These are phyloP conservation scores for Amanita pseudoporphyria DNA, from an alignment of 768 basidiomycete genomes.

Conservation along the genomic window DNA sequence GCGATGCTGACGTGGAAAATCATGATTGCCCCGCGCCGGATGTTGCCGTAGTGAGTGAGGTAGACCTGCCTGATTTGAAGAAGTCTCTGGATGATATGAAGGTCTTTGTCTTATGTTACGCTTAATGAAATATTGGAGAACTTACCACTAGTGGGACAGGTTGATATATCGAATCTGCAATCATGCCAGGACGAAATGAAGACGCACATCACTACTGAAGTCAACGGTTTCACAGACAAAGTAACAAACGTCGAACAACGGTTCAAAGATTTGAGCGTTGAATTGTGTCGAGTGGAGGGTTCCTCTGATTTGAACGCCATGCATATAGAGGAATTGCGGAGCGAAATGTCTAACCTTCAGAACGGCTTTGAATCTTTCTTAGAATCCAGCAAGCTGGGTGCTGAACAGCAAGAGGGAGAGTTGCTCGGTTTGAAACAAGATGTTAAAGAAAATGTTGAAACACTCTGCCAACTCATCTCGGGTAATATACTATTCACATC, in stretches of 20 bases:
- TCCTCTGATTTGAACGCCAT: not conserved
- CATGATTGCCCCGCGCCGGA: not conserved
- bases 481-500: constrained; percentile 23
- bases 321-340: not conserved
- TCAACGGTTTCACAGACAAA: not conserved
- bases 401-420: not conserved
- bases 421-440: constrained; percentile 15
- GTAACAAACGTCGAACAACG: not conserved
- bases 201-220: not conserved
- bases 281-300: not conserved
- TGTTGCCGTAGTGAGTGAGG: not conserved
- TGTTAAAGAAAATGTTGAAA: constrained; percentile 22
- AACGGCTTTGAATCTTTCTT: not conserved
- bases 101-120: not conserved
- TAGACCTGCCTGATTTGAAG: not conserved
- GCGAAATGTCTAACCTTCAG: not conserved
- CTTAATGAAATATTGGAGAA: not conserved
- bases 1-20: not conserved
- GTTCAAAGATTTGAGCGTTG: not conserved
- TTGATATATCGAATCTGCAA: constrained; percentile 1
- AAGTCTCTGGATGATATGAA: not conserved
- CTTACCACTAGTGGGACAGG: not conserved
- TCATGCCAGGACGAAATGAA: not conserved
- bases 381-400: not conserved
- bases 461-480: constrained; percentile 28